Conservation (phyloP, 2,329 filamentous ascomycete species). For the Fusarium duplospermum region DNA sequence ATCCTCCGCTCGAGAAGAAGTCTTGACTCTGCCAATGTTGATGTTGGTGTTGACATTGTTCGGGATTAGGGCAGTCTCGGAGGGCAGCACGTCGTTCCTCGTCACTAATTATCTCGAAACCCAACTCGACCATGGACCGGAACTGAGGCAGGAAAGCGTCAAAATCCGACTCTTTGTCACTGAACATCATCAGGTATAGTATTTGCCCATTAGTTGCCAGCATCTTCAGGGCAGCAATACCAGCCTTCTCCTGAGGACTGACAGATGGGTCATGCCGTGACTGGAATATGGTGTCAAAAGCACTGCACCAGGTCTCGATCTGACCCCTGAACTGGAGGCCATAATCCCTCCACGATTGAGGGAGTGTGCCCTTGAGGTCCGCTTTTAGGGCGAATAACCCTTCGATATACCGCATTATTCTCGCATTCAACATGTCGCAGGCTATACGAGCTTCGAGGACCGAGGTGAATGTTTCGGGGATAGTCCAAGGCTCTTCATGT, state of each 20-base stretch:
- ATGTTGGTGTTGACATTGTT: slow-evolving; percentile 55
- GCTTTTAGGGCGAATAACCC: slow-evolving; percentile 60
- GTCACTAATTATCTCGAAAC: slow-evolving; percentile 69
- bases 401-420: slow-evolving; percentile 69
- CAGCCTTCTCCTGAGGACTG: slow-evolving; percentile 67
- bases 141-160: slow-evolving; percentile 66
- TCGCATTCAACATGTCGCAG: slow-evolving; percentile 68
- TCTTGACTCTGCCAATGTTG: slow-evolving; percentile 34
- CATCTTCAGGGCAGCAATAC: slow-evolving; percentile 72
- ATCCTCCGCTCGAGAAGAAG: slow-evolving; percentile 55
- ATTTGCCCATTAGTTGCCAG: slow-evolving; percentile 68
- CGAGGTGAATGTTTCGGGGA: slow-evolving; percentile 56
- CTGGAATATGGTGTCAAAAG: slow-evolving; percentile 66
- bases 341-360: slow-evolving; percentile 59
- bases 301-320: slow-evolving; percentile 65
- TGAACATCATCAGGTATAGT: slow-evolving; percentile 71
- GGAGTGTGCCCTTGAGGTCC: slow-evolving; percentile 65
- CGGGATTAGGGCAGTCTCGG: slow-evolving; percentile 57
- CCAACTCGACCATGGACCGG: slow-evolving; percentile 66
- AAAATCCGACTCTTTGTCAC: slow-evolving; percentile 68
- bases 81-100: slow-evolving; percentile 64
- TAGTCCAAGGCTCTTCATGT: slow-evolving; percentile 37
- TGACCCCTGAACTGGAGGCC: slow-evolving; percentile 61
- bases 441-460: slow-evolving; percentile 66
- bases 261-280: slow-evolving; percentile 61